Percentiles rank a stretch among this genome's conserved stretches.
These are phyloP conservation scores for Nelumbo lutea DNA, from an alignment of 164 flowering plant genomes.

Conservation along the genomic window DNA sequence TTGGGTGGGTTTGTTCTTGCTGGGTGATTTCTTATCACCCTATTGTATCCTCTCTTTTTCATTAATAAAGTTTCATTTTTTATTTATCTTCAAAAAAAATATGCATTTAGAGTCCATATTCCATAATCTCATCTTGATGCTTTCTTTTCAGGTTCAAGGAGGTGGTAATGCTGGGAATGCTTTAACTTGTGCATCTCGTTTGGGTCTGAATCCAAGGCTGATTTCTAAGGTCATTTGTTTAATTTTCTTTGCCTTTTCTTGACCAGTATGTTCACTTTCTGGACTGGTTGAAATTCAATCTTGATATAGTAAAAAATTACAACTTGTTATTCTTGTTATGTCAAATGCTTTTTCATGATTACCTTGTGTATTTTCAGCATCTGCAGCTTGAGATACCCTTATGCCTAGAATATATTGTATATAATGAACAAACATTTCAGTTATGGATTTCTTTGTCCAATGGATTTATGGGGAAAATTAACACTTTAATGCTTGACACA, in stretches of 20 bases:
- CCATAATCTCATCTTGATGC: background rate
- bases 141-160: constrained; percentile 65
- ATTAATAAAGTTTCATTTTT: too few species aligned
- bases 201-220: constrained; percentile 71
- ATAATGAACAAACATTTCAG: too few species aligned
- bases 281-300: background rate
- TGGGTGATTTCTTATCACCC: too few species aligned
- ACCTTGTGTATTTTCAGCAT: background rate
- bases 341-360: background rate
- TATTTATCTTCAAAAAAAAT: too few species aligned
- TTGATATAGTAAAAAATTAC: background rate
- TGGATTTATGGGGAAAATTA: background rate
- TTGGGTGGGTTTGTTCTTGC: too few species aligned
- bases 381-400: background rate
- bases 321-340: background rate
- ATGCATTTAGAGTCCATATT: background rate
- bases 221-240: constrained; percentile 60
- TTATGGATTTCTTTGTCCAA: too few species aligned
- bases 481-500: background rate
- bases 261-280: background rate
- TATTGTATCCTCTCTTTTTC: too few species aligned
- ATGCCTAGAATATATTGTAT: too few species aligned
- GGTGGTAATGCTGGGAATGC: constrained; percentile 97
- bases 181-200: constrained; percentile 76
- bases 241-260: background rate